Evolutionary conservation across 1,284 basidiomycete species (phyloP), one percentile per base, ranked within the genome.

Genomic region (Mrakiaceae sp.): DNA sequence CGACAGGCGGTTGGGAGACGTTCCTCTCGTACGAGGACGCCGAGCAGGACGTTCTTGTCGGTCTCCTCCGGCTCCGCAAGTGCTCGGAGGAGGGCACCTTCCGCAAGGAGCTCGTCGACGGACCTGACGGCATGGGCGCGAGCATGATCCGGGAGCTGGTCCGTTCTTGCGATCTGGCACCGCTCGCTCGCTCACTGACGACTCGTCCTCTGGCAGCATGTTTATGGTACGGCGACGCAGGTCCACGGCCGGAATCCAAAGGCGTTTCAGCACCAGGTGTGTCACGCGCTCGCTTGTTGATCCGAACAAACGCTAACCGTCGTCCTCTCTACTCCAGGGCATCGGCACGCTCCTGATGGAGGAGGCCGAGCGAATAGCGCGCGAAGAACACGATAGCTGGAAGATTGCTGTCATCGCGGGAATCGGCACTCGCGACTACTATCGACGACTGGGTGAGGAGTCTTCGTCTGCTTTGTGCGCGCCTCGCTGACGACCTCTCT

Each of bases 1-100:
- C 56, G 5, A 10, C 52, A 64, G 63, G 64, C 3, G 90, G 95
- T 40, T 99, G 96, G 96, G 96, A 99, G 78, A 98, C 95, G 0
- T 99, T 99, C 83, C 79, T 99, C 14, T 94, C 93, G 27, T 99
- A 98, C 74, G 96, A 99, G 78, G 96, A 99, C 76, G 94, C 95
- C 3, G 90, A 93, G 75, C 85, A 84, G 67, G 96, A 99, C 72
- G 98, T 99, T 72, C 84, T 99, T 60, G 87, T 99, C 66, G 96
- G 96, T 10, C 79, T 99, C 43, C 80, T 99, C 59, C 85, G 96
- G 16, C 78, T 99, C 71, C 82, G 96, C 63, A 97, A 96, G 76
- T 98, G 96, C 74, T 94, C 90, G 3, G 87, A 91, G 66, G 92
- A 95, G 68, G 94, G 94, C 2, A 98, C 96, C 1, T 99, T 94